Evolutionary conservation across 176 grass and related monocot species (phyloP), one percentile per base, ranked within the genome.

Genomic region (Musa schizocarpa): DNA sequence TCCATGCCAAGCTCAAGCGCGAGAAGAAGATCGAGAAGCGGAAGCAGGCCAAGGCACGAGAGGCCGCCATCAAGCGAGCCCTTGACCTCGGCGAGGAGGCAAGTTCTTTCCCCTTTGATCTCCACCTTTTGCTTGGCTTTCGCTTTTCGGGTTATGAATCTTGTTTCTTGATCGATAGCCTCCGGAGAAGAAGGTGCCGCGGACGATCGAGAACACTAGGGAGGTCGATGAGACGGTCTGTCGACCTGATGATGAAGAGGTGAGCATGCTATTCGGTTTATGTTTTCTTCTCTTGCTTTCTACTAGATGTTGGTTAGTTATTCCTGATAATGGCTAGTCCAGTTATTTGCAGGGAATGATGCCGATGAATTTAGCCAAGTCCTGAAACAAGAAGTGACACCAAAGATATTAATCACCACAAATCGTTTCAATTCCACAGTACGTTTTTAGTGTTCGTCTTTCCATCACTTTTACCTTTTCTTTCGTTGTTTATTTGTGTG

Each of bases 151-250:
- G 22, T 83, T 27, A 5, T 12, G 2, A 2, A 48, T 8, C 84
- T 24, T 16, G 52, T 63, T 75, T 78, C 34, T 43, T 20, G 26
- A 70, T 70, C 0, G 48, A 21, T 43, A 98, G 95, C 86, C 84
- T 65, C 88, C 94, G 14, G 79, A 87, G 70, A 87, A 83, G 71
- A 87, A 69, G 54, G 85, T 87, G 43, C 90, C 95, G 1, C 90
- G 84, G 57, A 98, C 95, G 24, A 98, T 98, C 29, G 95, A 98
- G 86, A 98, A 98, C 84, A 91, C 95, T 1, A 80, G 95, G 76
- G 95, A 98, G 69, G 56, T 80, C 0, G 95, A 98, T 53, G 95
- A 98, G 84, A 98, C 95, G 1, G 84, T 91, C 20, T 89, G 86
- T 74, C 76, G 75, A 54, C 95, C 86, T 7, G 90, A 98, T 71